phyloP scores from a whole-genome alignment of 495 filamentous ascomycete species.

The Talaromyces thailandensis region DNA sequence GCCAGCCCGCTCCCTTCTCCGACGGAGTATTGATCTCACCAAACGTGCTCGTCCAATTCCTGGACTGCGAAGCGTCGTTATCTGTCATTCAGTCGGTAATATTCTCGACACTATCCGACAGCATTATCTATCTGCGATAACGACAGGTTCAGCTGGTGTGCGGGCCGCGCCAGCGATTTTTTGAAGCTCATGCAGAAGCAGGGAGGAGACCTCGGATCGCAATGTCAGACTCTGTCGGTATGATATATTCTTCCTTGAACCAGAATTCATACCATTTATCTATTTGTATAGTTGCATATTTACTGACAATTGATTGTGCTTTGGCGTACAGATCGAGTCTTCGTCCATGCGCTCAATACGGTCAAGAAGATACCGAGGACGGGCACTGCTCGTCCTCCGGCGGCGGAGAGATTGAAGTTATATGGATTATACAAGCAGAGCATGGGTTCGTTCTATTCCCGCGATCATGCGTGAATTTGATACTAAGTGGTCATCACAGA shows the following conservation, averaged over 20 bases:
- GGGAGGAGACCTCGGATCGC: conserved; percentile 10
- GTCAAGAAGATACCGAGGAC: conserved; percentile 96
- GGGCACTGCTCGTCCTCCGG: conserved; percentile 77
- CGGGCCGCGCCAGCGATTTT: conserved; percentile 2
- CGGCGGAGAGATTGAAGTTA: conserved; percentile 74
- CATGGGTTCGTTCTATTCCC: conserved; percentile 48
- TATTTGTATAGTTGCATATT: not conserved
- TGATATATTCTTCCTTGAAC: conserved; percentile 12
- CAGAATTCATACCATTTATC: not conserved
- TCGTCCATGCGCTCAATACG: conserved; percentile 96
- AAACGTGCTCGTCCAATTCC: not conserved
- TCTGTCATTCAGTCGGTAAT: not conserved
- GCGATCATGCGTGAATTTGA: not conserved
- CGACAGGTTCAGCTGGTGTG: not conserved
- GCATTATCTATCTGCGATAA: not conserved
- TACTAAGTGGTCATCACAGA: conserved; percentile 37
- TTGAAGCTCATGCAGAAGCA: conserved; percentile 25
- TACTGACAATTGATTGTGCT: not conserved
- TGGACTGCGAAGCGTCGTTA: not conserved
- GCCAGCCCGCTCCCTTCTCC: not conserved
- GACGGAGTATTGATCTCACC: not conserved
- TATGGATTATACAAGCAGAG: conserved; percentile 99
- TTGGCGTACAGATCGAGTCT: conserved; percentile 69
- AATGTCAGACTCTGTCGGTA: conserved; percentile 51
- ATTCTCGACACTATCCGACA: not conserved